phyloP scores from a whole-genome alignment of 1,139 yeast genomes.

The Zygosaccharomyces pseudobailii region DNA sequence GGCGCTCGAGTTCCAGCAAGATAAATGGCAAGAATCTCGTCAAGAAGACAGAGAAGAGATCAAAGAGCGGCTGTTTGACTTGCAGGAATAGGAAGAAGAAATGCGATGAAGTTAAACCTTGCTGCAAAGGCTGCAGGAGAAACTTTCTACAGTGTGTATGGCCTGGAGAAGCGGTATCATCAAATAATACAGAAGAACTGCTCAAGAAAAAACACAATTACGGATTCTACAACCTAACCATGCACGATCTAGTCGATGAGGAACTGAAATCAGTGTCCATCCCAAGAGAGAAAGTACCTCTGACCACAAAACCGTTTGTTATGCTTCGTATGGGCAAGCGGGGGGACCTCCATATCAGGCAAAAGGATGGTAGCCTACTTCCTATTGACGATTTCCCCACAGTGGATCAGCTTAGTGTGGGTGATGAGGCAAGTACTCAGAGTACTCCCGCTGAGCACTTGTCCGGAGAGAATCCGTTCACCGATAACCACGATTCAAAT shows the following conservation, averaged over 20 bases:
- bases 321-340: slow-evolving; percentile 2
- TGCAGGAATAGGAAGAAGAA: slow-evolving; percentile 49
- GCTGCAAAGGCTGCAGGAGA: slow-evolving; percentile 39
- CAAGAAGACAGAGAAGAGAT: slow-evolving; percentile 35
- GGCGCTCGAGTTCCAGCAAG: slow-evolving; percentile 1
- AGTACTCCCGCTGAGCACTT: background rate
- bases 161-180: slow-evolving; percentile 31
- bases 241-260: slow-evolving; percentile 10
- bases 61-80: slow-evolving; percentile 44
- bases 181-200: background rate
- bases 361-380: background rate
- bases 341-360: slow-evolving; percentile 1
- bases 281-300: background rate
- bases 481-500: background rate
- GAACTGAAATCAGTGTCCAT: background rate
- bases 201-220: slow-evolving; percentile 32
- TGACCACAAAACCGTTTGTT: background rate
- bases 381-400: slow-evolving; percentile 5
- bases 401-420: slow-evolving; percentile 3
- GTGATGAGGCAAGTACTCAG: slow-evolving; percentile 1
- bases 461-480: background rate
- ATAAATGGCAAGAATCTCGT: slow-evolving; percentile 16
- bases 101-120: slow-evolving; percentile 43
- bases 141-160: slow-evolving; percentile 41
- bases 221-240: slow-evolving; percentile 14